Base-by-base conservation (phyloP, 164 flowering plant species). In the Sextonia rubra region DNA sequence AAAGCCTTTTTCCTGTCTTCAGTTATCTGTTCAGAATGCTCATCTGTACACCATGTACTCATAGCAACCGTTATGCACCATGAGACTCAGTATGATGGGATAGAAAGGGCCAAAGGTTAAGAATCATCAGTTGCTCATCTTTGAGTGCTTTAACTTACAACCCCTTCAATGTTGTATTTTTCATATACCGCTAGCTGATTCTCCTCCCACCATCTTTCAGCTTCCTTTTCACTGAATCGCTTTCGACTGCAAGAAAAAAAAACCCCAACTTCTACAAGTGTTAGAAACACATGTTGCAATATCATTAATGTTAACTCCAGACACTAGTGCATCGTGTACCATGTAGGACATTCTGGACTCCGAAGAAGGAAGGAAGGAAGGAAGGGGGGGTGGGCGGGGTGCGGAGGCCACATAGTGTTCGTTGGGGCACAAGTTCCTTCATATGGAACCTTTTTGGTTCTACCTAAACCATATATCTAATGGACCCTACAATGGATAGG, bases 131-230 rank as follows among this genome's bases (percentile, higher is more conserved):
- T 73, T 63, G 22, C 32, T 69, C 69, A 25, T 70, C 71, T 75
- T 74, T 72, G 71, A 68, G 74, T 71, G 65, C 60, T 71, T 32
- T 81, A 68, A 64, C 73, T 73, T 3, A 61, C 69, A 47, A 77
- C 75, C 62, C 80, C 84, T 67, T 82, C 86, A 25, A 84, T 77
- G 22, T 77, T 81, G 67, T 84, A 84, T 60, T 86, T 83, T 58
- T 83, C 70, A 69, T 87, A 84, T 23, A 90, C 85, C 27, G 69
- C 55, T n/a, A 32, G 73, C 66, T 86, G 86, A 75, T 90, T 88
- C 77, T 83, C 83, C 74, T 82, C 85, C 94, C 94, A 88, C 94
- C 91, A 90, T 69, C 69, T 48, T 74, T 81, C 84, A 3, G 91
- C 94, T 76, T 87, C 88, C 75, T 82, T 86, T 76, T 85, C 87